Base-by-base conservation (phyloP, 345 rosid species). In the Eutrema yunnanense region DNA sequence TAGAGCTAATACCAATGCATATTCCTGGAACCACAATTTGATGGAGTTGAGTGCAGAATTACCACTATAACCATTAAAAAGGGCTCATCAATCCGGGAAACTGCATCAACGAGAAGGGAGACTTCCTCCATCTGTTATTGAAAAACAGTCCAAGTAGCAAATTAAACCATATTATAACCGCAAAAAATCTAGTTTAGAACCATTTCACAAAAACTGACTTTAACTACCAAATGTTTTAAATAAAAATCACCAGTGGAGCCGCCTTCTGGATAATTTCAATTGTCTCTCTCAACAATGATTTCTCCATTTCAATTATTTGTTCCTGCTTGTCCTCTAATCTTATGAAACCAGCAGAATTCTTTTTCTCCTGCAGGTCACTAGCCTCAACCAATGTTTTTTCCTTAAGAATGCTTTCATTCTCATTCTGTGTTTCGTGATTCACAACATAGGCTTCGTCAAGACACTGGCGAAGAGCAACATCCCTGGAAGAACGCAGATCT, bases 21-120 rank as follows among this genome's bases (percentile, higher is more conserved):
- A 87, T 87, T 81, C 96, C 86, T 81, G 90, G 96, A 87, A 90
- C 96, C 96, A 92, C 90, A 95, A 85, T 87, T 89, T 86, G 89
- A 86, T 75, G 99, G 83, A 87, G 90, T 87, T 95, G 93, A 90
- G 96, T 96, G 86, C 97, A 84, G 92, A 86, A 88, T 92, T 95
- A 95, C 97, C 96, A 90, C 97, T 88, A 95, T 92, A 70, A 84
- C 97, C 96, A 90, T 88, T 49, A 92, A 84, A 87, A 92, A 88
- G 36, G 99, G 97, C 86, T 90, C 96, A 81, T 95, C 96, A 69
- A 95, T 85, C 82, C 85, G 90, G 79, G 97, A 82, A 74, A 83
- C 84, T 36, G 96, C 96, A 82, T 92, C 97, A 62, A 84, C 70
- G 71, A 95, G 96, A 77, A 92, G 94, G 16, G 99, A 87, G 75